These are phyloP conservation scores for Parathielavia appendiculata DNA, from an alignment of 495 filamentous ascomycete species.

Conservation along the genomic window DNA sequence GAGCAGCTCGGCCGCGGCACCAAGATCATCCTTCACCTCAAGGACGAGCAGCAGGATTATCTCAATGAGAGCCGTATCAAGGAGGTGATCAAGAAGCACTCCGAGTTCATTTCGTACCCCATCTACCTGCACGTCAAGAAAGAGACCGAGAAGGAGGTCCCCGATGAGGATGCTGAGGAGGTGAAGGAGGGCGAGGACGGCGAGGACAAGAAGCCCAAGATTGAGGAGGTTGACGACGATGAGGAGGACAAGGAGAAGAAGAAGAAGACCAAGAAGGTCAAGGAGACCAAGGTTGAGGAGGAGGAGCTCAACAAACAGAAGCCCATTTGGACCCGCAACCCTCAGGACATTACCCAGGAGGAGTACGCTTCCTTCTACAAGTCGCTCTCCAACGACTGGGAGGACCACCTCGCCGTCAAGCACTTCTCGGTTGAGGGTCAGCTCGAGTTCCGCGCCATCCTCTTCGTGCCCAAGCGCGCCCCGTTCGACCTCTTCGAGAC, in stretches of 20 bases:
- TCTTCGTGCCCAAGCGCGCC: conserved; percentile 98
- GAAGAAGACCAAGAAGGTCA: conserved; percentile 99
- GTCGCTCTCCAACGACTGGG: conserved; percentile 99
- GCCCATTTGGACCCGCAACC: conserved; percentile 99
- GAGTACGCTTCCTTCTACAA: conserved; percentile 99
- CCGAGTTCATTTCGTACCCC: conserved; percentile 99
- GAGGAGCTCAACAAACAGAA: conserved; percentile 99
- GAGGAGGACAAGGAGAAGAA: conserved; percentile 81
- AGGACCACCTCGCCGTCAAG: conserved; percentile 98
- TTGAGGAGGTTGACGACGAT: conserved; percentile 73
- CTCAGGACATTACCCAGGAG: conserved; percentile 88
- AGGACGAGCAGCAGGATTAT: conserved; percentile 98
- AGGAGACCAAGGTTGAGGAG: conserved; percentile 97
- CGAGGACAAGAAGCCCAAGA: conserved; percentile 79
- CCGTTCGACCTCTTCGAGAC: conserved; percentile 99
- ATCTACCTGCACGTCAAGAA: conserved; percentile 99
- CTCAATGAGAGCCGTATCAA: conserved; percentile 98
- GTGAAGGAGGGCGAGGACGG: conserved; percentile 62
- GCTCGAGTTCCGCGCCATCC: conserved; percentile 98
- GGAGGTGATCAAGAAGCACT: conserved; percentile 99
- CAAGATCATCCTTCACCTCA: conserved; percentile 96
- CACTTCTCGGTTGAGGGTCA: conserved; percentile 99
- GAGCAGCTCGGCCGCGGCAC: conserved; percentile 89
- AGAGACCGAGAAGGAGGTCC: conserved; percentile 98
- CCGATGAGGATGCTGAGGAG: conserved; percentile 88